These are phyloP conservation scores for Hypoxylon sp. DNA, from an alignment of 2,329 filamentous ascomycete species.

Conservation along the genomic window DNA sequence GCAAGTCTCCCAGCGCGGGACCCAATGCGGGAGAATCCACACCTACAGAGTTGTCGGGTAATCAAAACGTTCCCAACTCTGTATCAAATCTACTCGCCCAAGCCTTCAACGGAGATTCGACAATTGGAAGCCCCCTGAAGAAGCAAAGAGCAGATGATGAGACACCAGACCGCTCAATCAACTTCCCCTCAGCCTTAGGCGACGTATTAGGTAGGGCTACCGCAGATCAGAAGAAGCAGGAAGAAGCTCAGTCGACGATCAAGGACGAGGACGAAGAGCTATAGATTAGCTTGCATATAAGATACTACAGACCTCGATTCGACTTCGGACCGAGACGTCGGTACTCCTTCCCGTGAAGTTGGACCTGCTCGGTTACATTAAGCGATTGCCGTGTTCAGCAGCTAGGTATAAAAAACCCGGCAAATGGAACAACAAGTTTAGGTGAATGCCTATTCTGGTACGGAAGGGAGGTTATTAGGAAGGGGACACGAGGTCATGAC, in stretches of 20 bases:
- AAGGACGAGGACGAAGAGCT: conserved; percentile 46
- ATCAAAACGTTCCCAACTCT: conserved; percentile 46
- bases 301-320: too few relatives aligned
- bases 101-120: conserved; percentile 55
- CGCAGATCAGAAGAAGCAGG: conserved; percentile 38
- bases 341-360: too few relatives aligned
- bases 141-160: conserved; percentile 70
- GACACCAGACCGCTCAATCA: conserved; percentile 50
- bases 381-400: not conserved
- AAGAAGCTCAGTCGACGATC: conserved; percentile 26
- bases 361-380: too few relatives aligned
- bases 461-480: too few relatives aligned
- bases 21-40: conserved; percentile 52
- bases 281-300: conserved; percentile 26
- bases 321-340: too few relatives aligned
- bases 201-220: conserved; percentile 51
- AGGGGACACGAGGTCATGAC: too few relatives aligned
- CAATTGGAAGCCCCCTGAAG: conserved; percentile 77
- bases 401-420: too few relatives aligned
- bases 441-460: too few relatives aligned
- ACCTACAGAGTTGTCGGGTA: conserved; percentile 51
- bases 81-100: conserved; percentile 53
- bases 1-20: conserved; percentile 57
- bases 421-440: too few relatives aligned
- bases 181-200: conserved; percentile 52